Percentiles rank a stretch among this genome's conserved stretches.
Evolutionary conservation across 2,329 filamentous ascomycete genomes (phyloP).

Genomic region (Colletotrichum gigasporum): DNA sequence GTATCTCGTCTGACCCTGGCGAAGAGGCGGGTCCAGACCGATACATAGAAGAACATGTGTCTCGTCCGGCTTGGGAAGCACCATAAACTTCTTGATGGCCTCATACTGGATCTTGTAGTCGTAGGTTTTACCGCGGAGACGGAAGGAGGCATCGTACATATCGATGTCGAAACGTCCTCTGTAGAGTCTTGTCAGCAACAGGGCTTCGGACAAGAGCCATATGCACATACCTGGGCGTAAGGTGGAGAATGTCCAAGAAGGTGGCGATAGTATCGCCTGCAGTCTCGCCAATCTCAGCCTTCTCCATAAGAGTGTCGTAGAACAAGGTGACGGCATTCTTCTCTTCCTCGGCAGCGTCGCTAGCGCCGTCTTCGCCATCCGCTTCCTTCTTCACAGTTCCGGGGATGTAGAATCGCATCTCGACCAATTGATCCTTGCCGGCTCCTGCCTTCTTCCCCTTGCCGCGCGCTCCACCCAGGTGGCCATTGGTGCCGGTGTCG

Average conservation of each 20-base stretch:
- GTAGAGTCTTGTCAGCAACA: slow-evolving; percentile 39
- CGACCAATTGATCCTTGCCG: slow-evolving; percentile 90
- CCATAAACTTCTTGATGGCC: slow-evolving; percentile 98
- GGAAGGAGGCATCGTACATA: slow-evolving; percentile 98
- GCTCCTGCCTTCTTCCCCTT: slow-evolving; percentile 91
- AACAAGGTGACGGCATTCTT: slow-evolving; percentile 97
- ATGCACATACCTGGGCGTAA: slow-evolving; percentile 80
- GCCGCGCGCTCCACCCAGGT: slow-evolving; percentile 76
- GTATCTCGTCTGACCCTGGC: slow-evolving; percentile 97
- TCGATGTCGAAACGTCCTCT: slow-evolving; percentile 99
- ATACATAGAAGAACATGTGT: slow-evolving; percentile 94
- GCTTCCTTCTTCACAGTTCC: slow-evolving; percentile 83
- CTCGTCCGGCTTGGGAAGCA: slow-evolving; percentile 98
- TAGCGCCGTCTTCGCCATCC: slow-evolving; percentile 78
- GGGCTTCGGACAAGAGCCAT: background rate
- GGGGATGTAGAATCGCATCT: slow-evolving; percentile 99
- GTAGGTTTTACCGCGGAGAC: slow-evolving; percentile 97
- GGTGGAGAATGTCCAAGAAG: slow-evolving; percentile 95
- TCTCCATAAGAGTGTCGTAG: slow-evolving; percentile 97
- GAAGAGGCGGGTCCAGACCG: slow-evolving; percentile 91
- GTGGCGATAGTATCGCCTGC: slow-evolving; percentile 98
- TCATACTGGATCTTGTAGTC: slow-evolving; percentile 99
- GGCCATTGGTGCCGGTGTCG: slow-evolving; percentile 77
- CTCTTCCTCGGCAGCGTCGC: slow-evolving; percentile 75
- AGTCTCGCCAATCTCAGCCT: slow-evolving; percentile 98